Evolutionary conservation across 2,329 filamentous ascomycete genomes (phyloP).

Genomic region (Podosphaera aphanis): DNA sequence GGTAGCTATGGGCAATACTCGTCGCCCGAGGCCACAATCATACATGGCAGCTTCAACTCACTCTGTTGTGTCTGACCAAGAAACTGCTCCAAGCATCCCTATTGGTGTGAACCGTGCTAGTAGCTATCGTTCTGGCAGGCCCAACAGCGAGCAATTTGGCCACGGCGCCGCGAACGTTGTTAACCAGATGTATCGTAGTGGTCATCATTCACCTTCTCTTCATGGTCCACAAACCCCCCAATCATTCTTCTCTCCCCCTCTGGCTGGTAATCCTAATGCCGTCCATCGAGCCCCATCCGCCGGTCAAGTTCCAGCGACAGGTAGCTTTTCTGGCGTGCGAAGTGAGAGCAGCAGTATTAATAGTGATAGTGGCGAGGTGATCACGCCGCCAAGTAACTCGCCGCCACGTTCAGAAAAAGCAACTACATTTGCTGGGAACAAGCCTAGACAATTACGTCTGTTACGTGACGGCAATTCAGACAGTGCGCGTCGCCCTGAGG

Average conservation of each 20-base stretch:
- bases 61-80: conserved; percentile 36
- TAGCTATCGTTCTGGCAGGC: conserved; percentile 29
- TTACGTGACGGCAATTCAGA: conserved; percentile 51
- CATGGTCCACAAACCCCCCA: conserved; percentile 28
- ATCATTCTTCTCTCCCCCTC: conserved; percentile 28
- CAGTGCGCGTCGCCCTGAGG: conserved; percentile 10
- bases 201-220: conserved; percentile 33
- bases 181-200: conserved; percentile 72
- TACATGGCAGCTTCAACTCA: conserved; percentile 22
- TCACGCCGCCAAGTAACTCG: conserved; percentile 26
- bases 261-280: conserved; percentile 28
- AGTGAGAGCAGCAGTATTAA: conserved; percentile 30
- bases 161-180: conserved; percentile 43
- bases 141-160: conserved; percentile 40
- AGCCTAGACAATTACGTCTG: conserved; percentile 63
- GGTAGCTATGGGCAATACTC: conserved; percentile 24
- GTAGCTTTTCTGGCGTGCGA: conserved; percentile 42
- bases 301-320: conserved; percentile 25
- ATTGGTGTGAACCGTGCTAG: conserved; percentile 32
- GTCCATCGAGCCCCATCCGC: conserved; percentile 26
- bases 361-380: conserved; percentile 36
- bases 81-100: conserved; percentile 55
- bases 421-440: conserved; percentile 39
- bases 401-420: conserved; percentile 30
- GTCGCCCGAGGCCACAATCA: conserved; percentile 31